Base-by-base conservation (phyloP, 169 alveolate genomes). In the Plasmodium sp. region DNA sequence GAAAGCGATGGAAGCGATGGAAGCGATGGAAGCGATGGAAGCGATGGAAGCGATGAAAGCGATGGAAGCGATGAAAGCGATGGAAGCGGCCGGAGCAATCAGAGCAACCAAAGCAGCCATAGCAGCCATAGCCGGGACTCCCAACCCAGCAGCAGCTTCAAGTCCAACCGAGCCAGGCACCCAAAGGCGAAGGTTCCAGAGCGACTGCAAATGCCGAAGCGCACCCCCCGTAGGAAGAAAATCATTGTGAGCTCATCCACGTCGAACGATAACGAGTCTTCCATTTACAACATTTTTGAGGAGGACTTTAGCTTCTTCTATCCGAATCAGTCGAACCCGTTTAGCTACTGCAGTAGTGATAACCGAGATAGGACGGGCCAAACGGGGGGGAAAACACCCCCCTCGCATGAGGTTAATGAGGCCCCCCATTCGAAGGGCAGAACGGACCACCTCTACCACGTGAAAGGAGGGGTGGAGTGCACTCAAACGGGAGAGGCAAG, bases 281-380 rank as follows among this genome's bases (percentile, higher is more conserved):
- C 58, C 2, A 73, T 85, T 14, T 85, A 73, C 41, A 85, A 85
- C 62, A 16, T 62, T 2, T 48, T 45, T 27, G 74, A 85, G 12
- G 84, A 85, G 14, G 93, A 85, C 12, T 31, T 85, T 16, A 18
- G 71, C 9, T 85, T 71, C 62, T 74, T 85, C 5, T 85, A 85
- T 51, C 14, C 93, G 1, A 56, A 85, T 80, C 48, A 85, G 18
- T 14, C 71, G 36, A 77, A 85, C 27, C 51, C 54, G 36, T 85
- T 85, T 31, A 48, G 56, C 67, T 85, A 43, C 41, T 33, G 45
- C 18, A 48, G 84, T 74, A 62, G 84, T 34, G 86, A 45, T 4
- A 43, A 9, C 6, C 36, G 45, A 39, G 83, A 41, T n/a, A 56
- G 73, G 22, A 62, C 36, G 14, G 84, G 54, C 34, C 7, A 73